Evolutionary conservation across 2,329 filamentous ascomycete species (phyloP).

Genomic region (Colletotrichum agaves): DNA sequence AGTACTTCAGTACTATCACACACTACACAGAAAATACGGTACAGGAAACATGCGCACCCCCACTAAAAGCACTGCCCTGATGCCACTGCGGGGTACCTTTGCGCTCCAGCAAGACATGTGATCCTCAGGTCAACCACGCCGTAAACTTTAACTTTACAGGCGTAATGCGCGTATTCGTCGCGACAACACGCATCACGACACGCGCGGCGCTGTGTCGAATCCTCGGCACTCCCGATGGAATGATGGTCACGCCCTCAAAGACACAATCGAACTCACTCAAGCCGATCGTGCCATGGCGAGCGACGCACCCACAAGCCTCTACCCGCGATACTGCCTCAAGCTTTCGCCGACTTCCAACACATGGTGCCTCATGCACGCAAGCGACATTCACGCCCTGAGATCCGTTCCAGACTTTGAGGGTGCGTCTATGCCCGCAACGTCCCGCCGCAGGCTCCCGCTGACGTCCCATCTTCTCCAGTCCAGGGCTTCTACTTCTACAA

Average conservation of each 20-base stretch:
- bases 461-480: conserved; percentile 40
- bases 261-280: background rate
- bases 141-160: background rate
- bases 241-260: background rate
- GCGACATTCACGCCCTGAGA: conserved; percentile 61
- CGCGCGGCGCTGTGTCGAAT: background rate
- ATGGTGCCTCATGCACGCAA: conserved; percentile 67
- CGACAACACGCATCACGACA: conserved; percentile 12
- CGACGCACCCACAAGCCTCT: conserved; percentile 52
- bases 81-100: conserved; percentile 29
- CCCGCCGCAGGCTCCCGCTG: background rate
- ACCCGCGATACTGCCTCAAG: conserved; percentile 72
- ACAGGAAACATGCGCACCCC: too few relatives aligned
- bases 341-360: conserved; percentile 69
- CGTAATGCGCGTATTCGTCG: background rate
- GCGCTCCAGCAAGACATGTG: background rate
- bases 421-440: conserved; percentile 42
- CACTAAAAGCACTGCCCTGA: background rate
- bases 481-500: conserved; percentile 72
- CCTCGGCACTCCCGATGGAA: background rate
- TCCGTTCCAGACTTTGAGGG: conserved; percentile 64
- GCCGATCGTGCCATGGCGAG: conserved; percentile 62
- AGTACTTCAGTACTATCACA: too few relatives aligned
- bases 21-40: too few relatives aligned
- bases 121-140: conserved; percentile 31